Evolutionary conservation across 2,329 filamentous ascomycete genomes (phyloP).

Genomic region (Coniosporium uncinatum): DNA sequence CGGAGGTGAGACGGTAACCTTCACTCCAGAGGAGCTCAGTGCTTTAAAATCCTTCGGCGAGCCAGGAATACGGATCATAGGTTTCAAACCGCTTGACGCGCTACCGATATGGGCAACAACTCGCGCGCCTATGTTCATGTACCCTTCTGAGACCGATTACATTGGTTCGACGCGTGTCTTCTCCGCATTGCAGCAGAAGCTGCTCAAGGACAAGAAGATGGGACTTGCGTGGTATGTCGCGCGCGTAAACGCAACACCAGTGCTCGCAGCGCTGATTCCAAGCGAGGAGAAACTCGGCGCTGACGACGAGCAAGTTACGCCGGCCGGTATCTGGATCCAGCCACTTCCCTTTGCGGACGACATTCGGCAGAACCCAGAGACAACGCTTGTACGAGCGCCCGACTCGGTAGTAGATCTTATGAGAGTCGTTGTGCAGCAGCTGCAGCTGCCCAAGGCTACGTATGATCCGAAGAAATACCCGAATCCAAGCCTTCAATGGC

Average conservation of each 20-base stretch:
- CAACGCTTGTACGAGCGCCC: conserved; percentile 50
- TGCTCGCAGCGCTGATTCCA: conserved; percentile 76
- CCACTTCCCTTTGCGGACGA: conserved; percentile 90
- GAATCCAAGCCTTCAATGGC: conserved; percentile 93
- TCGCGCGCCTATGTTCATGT: conserved; percentile 87
- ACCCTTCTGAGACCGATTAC: conserved; percentile 85
- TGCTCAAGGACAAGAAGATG: conserved; percentile 74
- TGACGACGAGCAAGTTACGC: conserved; percentile 63
- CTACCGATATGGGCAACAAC: conserved; percentile 81
- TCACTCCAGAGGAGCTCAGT: conserved; percentile 79
- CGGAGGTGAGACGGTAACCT: conserved; percentile 83
- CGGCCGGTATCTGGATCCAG: conserved; percentile 84
- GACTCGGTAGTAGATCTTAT: conserved; percentile 75
- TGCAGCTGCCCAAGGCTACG: conserved; percentile 79
- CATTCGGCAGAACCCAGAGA: conserved; percentile 67
- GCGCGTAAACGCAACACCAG: conserved; percentile 72
- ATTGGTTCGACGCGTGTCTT: conserved; percentile 93
- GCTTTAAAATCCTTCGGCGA: conserved; percentile 74
- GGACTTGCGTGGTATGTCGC: conserved; percentile 88
- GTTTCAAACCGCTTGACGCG: conserved; percentile 78
- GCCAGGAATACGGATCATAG: conserved; percentile 81
- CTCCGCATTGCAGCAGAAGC: conserved; percentile 82
- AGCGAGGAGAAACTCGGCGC: conserved; percentile 60
- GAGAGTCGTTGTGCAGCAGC: conserved; percentile 75
- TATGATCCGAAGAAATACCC: conserved; percentile 88